A percentile compares a stretch with the other conserved stretches of the same genome.
Evolutionary conservation across 495 filamentous ascomycete species (phyloP).

Genomic region (Podospora pseudopauciseta): DNA sequence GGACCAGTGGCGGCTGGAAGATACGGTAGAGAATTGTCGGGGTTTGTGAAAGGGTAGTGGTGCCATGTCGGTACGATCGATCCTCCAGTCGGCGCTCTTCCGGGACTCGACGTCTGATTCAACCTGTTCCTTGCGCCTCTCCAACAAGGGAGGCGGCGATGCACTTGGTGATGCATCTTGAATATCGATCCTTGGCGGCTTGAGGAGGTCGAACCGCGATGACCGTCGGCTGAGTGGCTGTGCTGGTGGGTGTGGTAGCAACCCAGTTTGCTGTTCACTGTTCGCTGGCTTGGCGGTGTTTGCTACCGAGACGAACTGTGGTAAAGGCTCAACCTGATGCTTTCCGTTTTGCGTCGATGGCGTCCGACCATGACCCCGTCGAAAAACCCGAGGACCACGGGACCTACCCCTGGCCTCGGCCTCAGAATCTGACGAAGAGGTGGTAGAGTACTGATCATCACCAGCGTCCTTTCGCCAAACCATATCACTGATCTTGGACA

Average conservation of each 20-base stretch:
- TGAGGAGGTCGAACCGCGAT: slow-evolving; percentile 52
- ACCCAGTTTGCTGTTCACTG: slow-evolving; percentile 7
- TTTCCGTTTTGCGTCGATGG: slow-evolving; percentile 27
- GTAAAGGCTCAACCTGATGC: slow-evolving; percentile 40
- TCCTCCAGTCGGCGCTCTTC: slow-evolving; percentile 24
- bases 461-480: slow-evolving; percentile 43
- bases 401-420: slow-evolving; percentile 35
- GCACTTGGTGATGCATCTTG: slow-evolving; percentile 46
- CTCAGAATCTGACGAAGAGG: slow-evolving; percentile 43
- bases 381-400: slow-evolving; percentile 21
- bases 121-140: slow-evolving; percentile 28
- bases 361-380: slow-evolving; percentile 18
- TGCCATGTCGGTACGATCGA: slow-evolving; percentile 29
- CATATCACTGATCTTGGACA: slow-evolving; percentile 49
- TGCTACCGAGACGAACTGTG: slow-evolving; percentile 33
- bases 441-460: slow-evolving; percentile 29
- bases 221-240: slow-evolving; percentile 38
- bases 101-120: slow-evolving; percentile 38
- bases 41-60: slow-evolving; percentile 18
- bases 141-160: slow-evolving; percentile 31
- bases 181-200: slow-evolving; percentile 61
- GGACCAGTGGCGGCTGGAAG: slow-evolving; percentile 59
- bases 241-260: slow-evolving; percentile 25
- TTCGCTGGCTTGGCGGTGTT: slow-evolving; percentile 19
- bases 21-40: slow-evolving; percentile 25